Evolutionary conservation across 495 filamentous ascomycete species (phyloP), one percentile per base, ranked within the genome.

Genomic region (Schizothecium vesticola): DNA sequence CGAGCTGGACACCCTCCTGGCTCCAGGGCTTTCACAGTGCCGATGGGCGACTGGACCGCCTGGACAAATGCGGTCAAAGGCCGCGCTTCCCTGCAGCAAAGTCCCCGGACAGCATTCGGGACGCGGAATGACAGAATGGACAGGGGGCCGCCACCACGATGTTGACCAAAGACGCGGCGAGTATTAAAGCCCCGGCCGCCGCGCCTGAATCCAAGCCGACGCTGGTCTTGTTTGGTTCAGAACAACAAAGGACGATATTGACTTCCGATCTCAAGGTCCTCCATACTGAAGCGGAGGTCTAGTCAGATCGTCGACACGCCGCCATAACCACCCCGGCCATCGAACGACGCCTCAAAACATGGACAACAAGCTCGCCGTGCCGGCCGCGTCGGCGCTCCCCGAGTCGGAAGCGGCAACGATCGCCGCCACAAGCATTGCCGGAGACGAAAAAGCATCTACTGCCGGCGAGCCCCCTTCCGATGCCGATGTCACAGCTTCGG

Each of bases 331-430:
- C 8, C 19, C 55, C 21, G n/a, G 16, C 64, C 25, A 66, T 29
- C 26, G 25, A 25, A 16, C 19, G 16, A 12, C 28, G 9, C 25
- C 24, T 21, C 4, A 2, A 64, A 59, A 1, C 59, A 75, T 75
- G 75, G 70, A 63, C 64, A 56, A 58, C 61, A 71, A 74, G 25
- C 71, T 68, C 16, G 59, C 62, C 22, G 22, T 60, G 62, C 10
- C 29, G 13, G 61, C 56, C 57, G 28, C 66, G 19, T 6, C 63
- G 21, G 31, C 36, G 26, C 57, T 57, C 59, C 59, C 66, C 56
- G 71, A 65, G 56, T 80, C 75, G 6, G 68, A 73, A 43, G 72
- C 73, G 1, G 73, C 76, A 19, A 79, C 77, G 19, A 74, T 79
- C 55, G 75, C 72, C 70, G 62, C 59, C 51, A 43, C 66, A 21